A percentile compares a stretch with the other conserved stretches of the same genome.
Conservation (phyloP, 73 alveolate species). For the Durusdinium trenchii region DNA sequence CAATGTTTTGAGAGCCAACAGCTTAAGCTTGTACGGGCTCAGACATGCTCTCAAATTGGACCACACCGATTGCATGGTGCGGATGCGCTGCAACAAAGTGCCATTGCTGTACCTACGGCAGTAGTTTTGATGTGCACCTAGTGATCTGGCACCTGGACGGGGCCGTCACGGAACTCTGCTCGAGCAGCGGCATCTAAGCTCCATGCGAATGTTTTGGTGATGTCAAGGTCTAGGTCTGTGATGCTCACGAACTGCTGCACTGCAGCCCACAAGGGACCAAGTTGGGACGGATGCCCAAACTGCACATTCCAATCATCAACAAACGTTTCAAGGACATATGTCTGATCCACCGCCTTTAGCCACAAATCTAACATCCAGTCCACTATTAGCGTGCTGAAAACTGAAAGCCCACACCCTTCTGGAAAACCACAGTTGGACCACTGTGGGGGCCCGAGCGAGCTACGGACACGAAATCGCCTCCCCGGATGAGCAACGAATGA, state of each 20-base stretch:
- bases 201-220: not conserved
- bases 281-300: too few species aligned
- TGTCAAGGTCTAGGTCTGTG: not conserved
- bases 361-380: not conserved
- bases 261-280: too few species aligned
- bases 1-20: not conserved
- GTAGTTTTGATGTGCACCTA: slow-evolving; percentile 18
- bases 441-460: not conserved
- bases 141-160: not conserved
- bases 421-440: not conserved
- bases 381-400: not conserved
- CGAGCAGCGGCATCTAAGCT: not conserved
- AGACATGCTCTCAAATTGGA: not conserved
- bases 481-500: not conserved
- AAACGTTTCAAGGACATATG: not conserved
- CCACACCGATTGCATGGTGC: not conserved
- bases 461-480: too few species aligned
- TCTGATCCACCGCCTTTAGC: not conserved
- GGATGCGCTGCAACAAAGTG: not conserved
- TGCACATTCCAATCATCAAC: slow-evolving; percentile 13
- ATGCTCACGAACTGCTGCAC: not conserved
- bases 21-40: not conserved
- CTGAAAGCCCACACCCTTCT: not conserved
- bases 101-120: not conserved
- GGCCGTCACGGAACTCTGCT: not conserved